phyloP scores from a whole-genome alignment of 495 filamentous ascomycete genomes.

The Penicillium macrosclerotiorum region DNA sequence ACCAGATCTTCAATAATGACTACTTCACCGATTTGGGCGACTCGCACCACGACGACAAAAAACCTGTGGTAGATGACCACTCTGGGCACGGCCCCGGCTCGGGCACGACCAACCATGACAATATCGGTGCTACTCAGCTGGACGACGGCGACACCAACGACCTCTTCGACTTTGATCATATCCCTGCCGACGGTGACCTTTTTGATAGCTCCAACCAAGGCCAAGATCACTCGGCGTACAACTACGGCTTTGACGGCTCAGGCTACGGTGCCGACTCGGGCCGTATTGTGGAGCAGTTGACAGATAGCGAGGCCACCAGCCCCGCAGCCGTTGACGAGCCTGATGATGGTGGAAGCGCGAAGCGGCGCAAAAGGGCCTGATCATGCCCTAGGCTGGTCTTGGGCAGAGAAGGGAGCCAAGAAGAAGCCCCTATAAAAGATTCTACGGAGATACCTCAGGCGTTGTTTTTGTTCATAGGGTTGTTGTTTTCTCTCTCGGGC shows the following conservation, averaged over 20 bases:
- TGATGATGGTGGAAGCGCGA: constrained; percentile 29
- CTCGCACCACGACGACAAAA: constrained; percentile 27
- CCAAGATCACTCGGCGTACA: constrained; percentile 25
- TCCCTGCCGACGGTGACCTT: constrained; percentile 37
- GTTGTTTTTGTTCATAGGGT: constrained; percentile 8
- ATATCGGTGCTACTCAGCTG: constrained; percentile 4
- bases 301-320: constrained; percentile 49
- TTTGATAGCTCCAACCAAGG: constrained; percentile 31
- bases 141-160: constrained; percentile 35
- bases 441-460: constrained; percentile 6
- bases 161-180: constrained; percentile 44
- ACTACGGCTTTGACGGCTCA: constrained; percentile 29
- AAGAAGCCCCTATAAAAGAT: constrained; percentile 2
- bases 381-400: background rate
- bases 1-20: constrained; percentile 66
- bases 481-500: background rate
- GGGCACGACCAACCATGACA: constrained; percentile 8
- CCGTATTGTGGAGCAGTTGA: constrained; percentile 44
- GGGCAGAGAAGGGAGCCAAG: background rate
- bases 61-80: constrained; percentile 18
- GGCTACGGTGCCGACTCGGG: constrained; percentile 27
- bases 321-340: constrained; percentile 31
- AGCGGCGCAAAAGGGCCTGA: constrained; percentile 40
- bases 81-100: constrained; percentile 18
- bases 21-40: constrained; percentile 53